phyloP scores from a whole-genome alignment of 495 filamentous ascomycete genomes.

The Trypethelium eluteriae region DNA sequence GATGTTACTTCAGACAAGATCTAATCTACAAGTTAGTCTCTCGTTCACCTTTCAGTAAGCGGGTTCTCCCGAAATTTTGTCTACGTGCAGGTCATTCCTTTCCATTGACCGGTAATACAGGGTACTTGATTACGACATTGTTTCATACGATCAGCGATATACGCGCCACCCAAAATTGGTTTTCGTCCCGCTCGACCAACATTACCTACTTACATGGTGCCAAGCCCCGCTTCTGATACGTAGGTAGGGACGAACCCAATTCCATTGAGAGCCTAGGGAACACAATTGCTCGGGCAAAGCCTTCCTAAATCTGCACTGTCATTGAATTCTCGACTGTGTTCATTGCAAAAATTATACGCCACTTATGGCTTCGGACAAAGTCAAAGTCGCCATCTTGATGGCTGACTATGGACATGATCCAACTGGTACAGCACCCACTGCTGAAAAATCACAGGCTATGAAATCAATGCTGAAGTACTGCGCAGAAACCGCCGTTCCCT shows the following conservation, averaged over 20 bases:
- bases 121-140: neutral
- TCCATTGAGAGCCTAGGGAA: neutral
- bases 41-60: too few species aligned
- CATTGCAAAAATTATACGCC: neutral
- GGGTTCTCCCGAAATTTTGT: too few species aligned
- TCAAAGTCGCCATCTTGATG: conserved; percentile 42
- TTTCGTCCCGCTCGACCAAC: neutral
- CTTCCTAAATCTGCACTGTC: neutral
- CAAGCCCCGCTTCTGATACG: neutral
- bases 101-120: too few species aligned
- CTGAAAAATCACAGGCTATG: neutral
- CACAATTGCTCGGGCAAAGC: neutral
- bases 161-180: neutral
- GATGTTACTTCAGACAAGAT: neutral
- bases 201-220: neutral
- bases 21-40: too few species aligned
- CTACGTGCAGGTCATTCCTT: too few species aligned
- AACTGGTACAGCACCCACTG: conserved; percentile 36
- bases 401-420: conserved; percentile 52
- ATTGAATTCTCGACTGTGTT: neutral
- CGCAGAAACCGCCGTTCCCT: conserved; percentile 48
- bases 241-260: neutral
- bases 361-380: neutral
- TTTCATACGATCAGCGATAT: neutral
- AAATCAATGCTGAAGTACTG: neutral